Percentiles rank a stretch among this genome's conserved stretches.
Evolutionary conservation across 148 eudicot species (phyloP).

Genomic region (Silene latifolia): DNA sequence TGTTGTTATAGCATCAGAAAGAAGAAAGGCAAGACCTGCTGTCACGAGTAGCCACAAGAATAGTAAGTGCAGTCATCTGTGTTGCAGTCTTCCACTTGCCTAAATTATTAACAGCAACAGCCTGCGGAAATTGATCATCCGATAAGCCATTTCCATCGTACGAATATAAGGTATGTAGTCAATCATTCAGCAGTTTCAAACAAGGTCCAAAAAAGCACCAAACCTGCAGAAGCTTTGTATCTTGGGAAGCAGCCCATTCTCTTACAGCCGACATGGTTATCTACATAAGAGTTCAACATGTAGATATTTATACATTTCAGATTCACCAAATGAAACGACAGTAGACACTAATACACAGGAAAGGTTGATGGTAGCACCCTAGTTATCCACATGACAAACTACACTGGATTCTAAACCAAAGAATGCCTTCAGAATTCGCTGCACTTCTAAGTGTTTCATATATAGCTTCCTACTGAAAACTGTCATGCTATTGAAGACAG

Average conservation of each 20-base stretch:
- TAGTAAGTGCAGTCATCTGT: slow-evolving; percentile 86
- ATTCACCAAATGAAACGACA: background rate
- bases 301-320: background rate
- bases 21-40: slow-evolving; percentile 48
- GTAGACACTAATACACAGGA: background rate
- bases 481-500: too few relatives aligned
- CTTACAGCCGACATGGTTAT: slow-evolving; percentile 97
- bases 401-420: background rate
- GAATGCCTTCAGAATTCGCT: background rate
- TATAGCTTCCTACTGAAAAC: slow-evolving; percentile 8
- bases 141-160: slow-evolving; percentile 14
- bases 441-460: background rate
- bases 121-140: slow-evolving; percentile 43
- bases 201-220: slow-evolving; percentile 19
- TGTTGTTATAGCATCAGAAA: background rate
- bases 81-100: slow-evolving; percentile 99
- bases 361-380: background rate
- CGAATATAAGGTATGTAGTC: background rate
- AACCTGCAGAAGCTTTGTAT: slow-evolving; percentile 71
- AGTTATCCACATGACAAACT: background rate
- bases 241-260: slow-evolving; percentile 97
- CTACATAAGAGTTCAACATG: slow-evolving; percentile 35
- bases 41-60: slow-evolving; percentile 80
- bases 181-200: background rate
- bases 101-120: slow-evolving; percentile 94